Base-by-base conservation (phyloP, 2,329 filamentous ascomycete genomes). In the Exophiala sideris region DNA sequence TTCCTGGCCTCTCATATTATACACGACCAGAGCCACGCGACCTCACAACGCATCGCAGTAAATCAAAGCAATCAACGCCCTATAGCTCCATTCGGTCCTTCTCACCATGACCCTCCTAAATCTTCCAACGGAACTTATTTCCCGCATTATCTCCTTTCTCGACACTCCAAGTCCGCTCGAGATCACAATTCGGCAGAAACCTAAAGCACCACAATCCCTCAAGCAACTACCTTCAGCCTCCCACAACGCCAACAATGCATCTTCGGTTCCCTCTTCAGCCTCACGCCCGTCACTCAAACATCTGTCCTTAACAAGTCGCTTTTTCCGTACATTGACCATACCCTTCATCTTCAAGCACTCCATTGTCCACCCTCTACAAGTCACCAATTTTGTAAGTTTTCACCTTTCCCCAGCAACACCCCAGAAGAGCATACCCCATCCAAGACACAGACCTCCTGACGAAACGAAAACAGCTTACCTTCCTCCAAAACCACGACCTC, bases 41-140 rank as follows among this genome's bases (percentile, higher is more conserved):
- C 4, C 7, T 29, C 24, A 5, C 7, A 29, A 5, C 5, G 24
- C 24, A 29, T 8, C 24, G 24, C 24, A 29, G 24, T 5, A 29
- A 24, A 21, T 32, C 21, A 34, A 29, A 51, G 21, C 1, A 14
- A 12, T 24, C 20, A 29, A 14, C 21, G n/a, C 3, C 39, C 29
- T 29, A 5, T 8, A 29, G 24, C 24, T 29, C 24, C 24, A 29
- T 5, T 29, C 16, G 12, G 32, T 18, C 24, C 24, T 29, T 29
- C 24, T 39, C 34, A 40, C 33, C 10, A 54, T 54, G 48, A 32
- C 41, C 12, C 48, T 63, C 10, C 53, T 62, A 40, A 52, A 48
- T 7, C 74, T 88, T 16, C 85, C 84, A 2, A 81, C 80, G 58
- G 85, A 88, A 70, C 70, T 88, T 42, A 69, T 86, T 18, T 67